A percentile compares a stretch with the other conserved stretches of the same genome.
phyloP scores from a whole-genome alignment of 768 basidiomycete species.

The Termitomyces sp. region DNA sequence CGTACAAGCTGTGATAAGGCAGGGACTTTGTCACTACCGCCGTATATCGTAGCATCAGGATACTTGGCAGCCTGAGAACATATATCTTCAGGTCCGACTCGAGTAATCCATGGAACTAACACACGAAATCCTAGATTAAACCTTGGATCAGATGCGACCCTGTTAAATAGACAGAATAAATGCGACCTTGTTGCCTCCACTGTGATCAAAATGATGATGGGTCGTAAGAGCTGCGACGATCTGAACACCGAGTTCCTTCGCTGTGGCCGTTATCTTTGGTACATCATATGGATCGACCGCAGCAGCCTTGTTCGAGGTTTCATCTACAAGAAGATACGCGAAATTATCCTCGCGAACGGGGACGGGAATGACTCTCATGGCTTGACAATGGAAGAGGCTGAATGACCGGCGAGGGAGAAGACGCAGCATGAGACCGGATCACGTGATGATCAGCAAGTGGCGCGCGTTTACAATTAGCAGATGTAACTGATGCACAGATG shows the following conservation, averaged over 20 bases:
- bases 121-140: constrained; percentile 43
- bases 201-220: constrained; percentile 89
- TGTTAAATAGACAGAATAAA: constrained; percentile 2
- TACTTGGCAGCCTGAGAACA: constrained; percentile 33
- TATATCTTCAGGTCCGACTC: background rate
- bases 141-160: background rate
- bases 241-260: constrained; percentile 53
- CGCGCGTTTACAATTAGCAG: background rate
- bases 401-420: constrained; percentile 15
- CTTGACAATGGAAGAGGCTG: constrained; percentile 12
- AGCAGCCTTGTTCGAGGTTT: constrained; percentile 60
- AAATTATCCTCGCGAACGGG: constrained; percentile 83
- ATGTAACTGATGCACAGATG: background rate
- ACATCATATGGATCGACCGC: constrained; percentile 82
- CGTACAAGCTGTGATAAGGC: constrained; percentile 71
- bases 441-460: constrained; percentile 1
- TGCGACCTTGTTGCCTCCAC: constrained; percentile 75
- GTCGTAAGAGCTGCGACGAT: constrained; percentile 81
- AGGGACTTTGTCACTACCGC: constrained; percentile 68
- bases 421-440: constrained; percentile 10
- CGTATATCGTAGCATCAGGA: constrained; percentile 61
- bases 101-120: constrained; percentile 17
- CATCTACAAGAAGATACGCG: constrained; percentile 77
- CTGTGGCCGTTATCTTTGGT: constrained; percentile 58
- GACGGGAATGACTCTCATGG: constrained; percentile 75